Evolutionary conservation across 2,329 filamentous ascomycete species (phyloP).

Genomic region (Aspergillus ruber): DNA sequence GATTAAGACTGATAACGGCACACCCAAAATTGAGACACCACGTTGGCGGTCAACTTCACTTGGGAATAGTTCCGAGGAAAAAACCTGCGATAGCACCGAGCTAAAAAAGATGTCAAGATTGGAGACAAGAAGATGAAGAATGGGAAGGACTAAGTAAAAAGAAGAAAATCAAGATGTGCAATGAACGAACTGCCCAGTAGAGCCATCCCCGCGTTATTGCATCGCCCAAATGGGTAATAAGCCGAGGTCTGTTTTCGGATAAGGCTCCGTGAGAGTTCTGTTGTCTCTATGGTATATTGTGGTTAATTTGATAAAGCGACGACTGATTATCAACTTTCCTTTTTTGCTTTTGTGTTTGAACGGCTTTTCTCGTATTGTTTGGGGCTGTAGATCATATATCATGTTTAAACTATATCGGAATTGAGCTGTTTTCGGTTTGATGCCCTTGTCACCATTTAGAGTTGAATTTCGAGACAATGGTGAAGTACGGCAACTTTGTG

Average conservation of each 20-base stretch:
- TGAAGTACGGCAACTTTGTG: too few relatives aligned
- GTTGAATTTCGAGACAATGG: too few relatives aligned
- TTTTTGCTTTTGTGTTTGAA: neutral
- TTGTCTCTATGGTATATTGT: neutral
- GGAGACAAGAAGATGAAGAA: neutral
- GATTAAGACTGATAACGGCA: neutral
- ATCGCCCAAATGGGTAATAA: neutral
- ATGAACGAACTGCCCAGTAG: neutral
- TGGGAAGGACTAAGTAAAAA: neutral
- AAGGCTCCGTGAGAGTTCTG: neutral
- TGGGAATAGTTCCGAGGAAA: neutral
- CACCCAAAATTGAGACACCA: neutral
- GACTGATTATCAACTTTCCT: neutral
- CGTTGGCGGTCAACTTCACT: neutral
- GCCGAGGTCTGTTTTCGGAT: constrained; percentile 14
- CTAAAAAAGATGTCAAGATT: neutral
- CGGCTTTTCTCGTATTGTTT: too few relatives aligned
- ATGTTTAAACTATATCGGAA: too few relatives aligned
- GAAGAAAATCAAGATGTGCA: neutral
- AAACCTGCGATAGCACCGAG: neutral
- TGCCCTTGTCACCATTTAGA: too few relatives aligned
- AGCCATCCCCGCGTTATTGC: constrained; percentile 4
- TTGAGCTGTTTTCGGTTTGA: too few relatives aligned
- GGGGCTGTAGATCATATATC: too few relatives aligned
- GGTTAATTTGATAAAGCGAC: neutral